phyloP scores from a whole-genome alignment of 1,284 basidiomycete genomes.

The Kwoniella shivajii region DNA sequence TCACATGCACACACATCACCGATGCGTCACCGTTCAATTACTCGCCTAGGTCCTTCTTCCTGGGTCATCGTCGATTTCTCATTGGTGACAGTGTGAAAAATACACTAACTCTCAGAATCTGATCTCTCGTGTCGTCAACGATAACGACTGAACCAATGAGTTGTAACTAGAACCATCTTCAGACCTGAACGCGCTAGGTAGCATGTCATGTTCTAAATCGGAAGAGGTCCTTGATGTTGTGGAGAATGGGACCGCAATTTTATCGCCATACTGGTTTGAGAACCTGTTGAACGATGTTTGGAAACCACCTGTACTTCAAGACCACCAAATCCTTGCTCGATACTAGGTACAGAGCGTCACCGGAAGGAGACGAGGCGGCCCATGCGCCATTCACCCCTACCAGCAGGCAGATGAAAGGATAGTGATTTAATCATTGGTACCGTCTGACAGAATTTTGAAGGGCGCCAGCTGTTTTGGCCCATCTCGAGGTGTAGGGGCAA shows the following conservation, averaged over 20 bases:
- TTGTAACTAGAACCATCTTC: not conserved
- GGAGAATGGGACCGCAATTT: too few relatives aligned
- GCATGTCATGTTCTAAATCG: constrained; percentile 13
- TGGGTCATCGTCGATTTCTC: too few relatives aligned
- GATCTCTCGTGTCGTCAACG: not conserved
- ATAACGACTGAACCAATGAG: not conserved
- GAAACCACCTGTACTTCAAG: not conserved
- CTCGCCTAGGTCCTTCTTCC: too few relatives aligned
- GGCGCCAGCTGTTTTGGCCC: too few relatives aligned
- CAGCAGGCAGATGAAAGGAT: constrained; percentile 24
- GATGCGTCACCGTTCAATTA: too few relatives aligned
- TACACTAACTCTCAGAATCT: not conserved
- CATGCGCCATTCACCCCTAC: not conserved
- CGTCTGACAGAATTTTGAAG: too few relatives aligned
- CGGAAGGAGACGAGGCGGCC: not conserved
- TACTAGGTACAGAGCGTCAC: not conserved
- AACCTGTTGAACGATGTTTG: constrained; percentile 2
- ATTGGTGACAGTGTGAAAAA: too few relatives aligned
- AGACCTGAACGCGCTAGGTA: constrained; percentile 1
- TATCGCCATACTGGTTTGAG: not conserved
- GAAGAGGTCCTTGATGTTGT: constrained; percentile 13
- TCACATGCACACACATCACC: too few relatives aligned
- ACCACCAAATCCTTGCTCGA: not conserved
- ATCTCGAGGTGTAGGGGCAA: too few relatives aligned
- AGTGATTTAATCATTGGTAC: constrained; percentile 22